phyloP scores from a whole-genome alignment of 257 asterid genomes.

The Lithospermum erythrorhizon region DNA sequence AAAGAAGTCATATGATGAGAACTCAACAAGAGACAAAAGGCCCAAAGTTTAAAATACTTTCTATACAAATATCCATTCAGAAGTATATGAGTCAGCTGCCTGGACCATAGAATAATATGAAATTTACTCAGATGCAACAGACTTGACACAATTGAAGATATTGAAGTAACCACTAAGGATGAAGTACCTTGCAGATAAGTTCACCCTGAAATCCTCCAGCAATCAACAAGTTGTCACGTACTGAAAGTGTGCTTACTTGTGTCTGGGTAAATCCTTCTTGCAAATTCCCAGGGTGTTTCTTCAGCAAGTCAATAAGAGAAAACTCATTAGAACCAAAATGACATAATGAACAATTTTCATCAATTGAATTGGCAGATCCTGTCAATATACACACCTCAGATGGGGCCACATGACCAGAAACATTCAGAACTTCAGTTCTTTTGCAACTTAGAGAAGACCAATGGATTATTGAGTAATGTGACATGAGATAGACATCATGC shows the following conservation, averaged over 20 bases:
- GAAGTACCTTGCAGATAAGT: slow-evolving; percentile 47
- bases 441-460: slow-evolving; percentile 51
- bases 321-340: neutral
- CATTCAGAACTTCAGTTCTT: slow-evolving; percentile 52
- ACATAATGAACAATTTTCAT: neutral
- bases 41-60: neutral
- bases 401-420: slow-evolving; percentile 52
- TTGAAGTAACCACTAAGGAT: slow-evolving; percentile 9
- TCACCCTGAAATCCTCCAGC: slow-evolving; percentile 59
- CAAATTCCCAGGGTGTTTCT: slow-evolving; percentile 51
- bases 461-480: slow-evolving; percentile 44
- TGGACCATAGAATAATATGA: neutral
- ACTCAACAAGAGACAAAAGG: neutral
- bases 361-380: slow-evolving; percentile 5
- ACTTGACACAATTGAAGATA: slow-evolving; percentile 1
- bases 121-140: neutral
- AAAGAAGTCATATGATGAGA: slow-evolving; percentile 6
- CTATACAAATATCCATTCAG: neutral
- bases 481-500: slow-evolving; percentile 62
- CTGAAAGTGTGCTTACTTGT: slow-evolving; percentile 51
- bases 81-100: neutral
- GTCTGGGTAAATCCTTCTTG: slow-evolving; percentile 52
- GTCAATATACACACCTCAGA: slow-evolving; percentile 30
- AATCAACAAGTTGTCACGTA: slow-evolving; percentile 37
- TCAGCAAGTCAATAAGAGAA: neutral